Base-by-base conservation (phyloP, 495 filamentous ascomycete genomes). In the Paragyromitra xinjiangensis region DNA sequence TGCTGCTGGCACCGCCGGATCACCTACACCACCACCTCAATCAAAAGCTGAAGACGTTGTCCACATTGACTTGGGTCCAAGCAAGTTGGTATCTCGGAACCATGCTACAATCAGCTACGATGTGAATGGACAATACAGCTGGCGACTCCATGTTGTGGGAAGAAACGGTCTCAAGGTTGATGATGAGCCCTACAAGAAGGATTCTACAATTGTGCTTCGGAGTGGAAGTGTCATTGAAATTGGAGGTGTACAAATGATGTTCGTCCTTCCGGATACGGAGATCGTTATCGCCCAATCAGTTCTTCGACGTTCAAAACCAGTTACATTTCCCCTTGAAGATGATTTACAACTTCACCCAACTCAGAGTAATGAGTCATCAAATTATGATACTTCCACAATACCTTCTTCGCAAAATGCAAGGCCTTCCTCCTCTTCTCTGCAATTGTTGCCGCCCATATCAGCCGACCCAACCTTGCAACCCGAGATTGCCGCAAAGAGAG, bases 211-310 rank as follows among this genome's bases (percentile, higher is more conserved):
- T 34, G 84, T 88, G 22, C 87, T 99, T 44, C 87, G 88, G 22
- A 95, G 93, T 82, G 95, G 95, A 42, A 89, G 93, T 81, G 92
- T 98, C 63, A 91, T 99, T 68, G 93, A 96, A 80, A 91, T 98
- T 83, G 92, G 90, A 72, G 93, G 93, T 58, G 90, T 93, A 6
- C 94, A 98, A 85, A 99, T 99, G 95, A 94, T 98, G 89, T 99
- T 98, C 85, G 92, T 97, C 19, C 88, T 94, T 29, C 93, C 95
- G n/a, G 84, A 84, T 73, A 83, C 88, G 77, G 84, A 82, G 82
- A 84, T 90, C 29, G 80, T 87, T n/a, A 90, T 95, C 69, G 78
- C 87, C 69, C 82, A 83, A 24, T 84, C 80, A 67, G 89, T 87
- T 75, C 86, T 91, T 12, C 82, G 85, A 56, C 85, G 88, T 63